Evolutionary conservation across 1,284 basidiomycete genomes (phyloP), one percentile per base, ranked within the genome.

Genomic region (Ceratobasidium sp.): DNA sequence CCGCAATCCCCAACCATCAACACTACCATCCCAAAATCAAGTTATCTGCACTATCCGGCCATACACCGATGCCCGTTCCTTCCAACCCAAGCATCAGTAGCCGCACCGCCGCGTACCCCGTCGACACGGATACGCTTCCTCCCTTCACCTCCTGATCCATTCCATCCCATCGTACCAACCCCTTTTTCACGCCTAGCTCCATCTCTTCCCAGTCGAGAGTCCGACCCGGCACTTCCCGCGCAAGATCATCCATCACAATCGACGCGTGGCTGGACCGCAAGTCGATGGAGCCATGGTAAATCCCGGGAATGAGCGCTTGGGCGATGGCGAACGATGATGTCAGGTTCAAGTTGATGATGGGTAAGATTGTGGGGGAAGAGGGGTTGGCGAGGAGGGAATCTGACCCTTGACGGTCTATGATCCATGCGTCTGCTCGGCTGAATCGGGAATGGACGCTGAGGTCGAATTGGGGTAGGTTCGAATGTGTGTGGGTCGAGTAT

Each of bases 391-490:
- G 14, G 18, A 64, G 62, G 5, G 23, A 5, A 4, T 35, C 18
- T 11, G 62, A 38, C 16, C 62, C 62, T 52, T 26, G 28, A 5
- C 14, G 62, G 35, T 64, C 62, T 3, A n/a, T 35, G 14, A 64
- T 41, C 30, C 21, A 52, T 8, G 50, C 18, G 23, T 28, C 16
- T 1, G 62, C 18, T 13, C 46, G 46, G 21, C 46, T 52, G 30
- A 21, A 64, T 18, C 13, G 2, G 1, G 62, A 64, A 13, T 38
- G 32, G 14, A 46, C 62, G 2, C 3, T 0, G 7, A 64, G 13
- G 11, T 64, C 46, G 35, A 64, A 64, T 21, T 21, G 62, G 8
- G 62, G 47, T 6, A 14, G 50, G 30, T 11, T 61, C 43, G n/a
- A 26, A 9, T 7, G 47, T 49, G 47, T n/a, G n/a, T n/a, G n/a